Evolutionary conservation across 805 yeast genomes (phyloP), one percentile per base, ranked within the genome.

Genomic region (Metschnikowia baotianmanensis): DNA sequence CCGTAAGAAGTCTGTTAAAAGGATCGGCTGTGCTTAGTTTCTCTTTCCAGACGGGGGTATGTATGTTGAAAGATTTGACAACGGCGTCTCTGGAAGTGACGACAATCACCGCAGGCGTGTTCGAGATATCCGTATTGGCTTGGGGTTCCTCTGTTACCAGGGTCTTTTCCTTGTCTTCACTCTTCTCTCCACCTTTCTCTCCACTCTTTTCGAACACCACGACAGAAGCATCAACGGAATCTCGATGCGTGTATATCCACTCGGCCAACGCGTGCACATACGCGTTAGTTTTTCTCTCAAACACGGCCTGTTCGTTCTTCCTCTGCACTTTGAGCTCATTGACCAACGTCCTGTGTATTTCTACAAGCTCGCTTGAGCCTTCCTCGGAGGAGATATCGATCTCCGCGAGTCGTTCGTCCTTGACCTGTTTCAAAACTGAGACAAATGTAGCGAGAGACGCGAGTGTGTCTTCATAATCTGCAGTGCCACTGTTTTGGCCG

Each of bases 341-440:
- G 31, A 53, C 55, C 32, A 69, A 45, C 6, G 52, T 53, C 7
- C 58, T 60, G 35, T 58, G 63, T 10, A 69, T 58, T 16, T 55
- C 41, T 4, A 43, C 52, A 3, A 63, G 36, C 30, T 66, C 71
- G 9, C 43, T 48, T 5, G 43, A n/a, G n/a, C 46, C 50, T 8
- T 39, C 42, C 19, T 40, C 29, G 7, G 42, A 37, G 7, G 37
- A 24, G 33, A 59, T 29, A 31, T 58, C 57, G 27, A 65, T 46
- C 16, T 47, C 45, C 3, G 52, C 38, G 12, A 67, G 50, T 27
- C 69, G 45, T 10, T 63, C 63, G 41, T 67, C 71, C 17, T 57
- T 52, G 17, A 56, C 32, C n/a, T 34, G 17, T 1, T 40, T 29
- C 13, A 68, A 36, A 2, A 39, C 29, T 3, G 42, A 42, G 5